Evolutionary conservation across 2,329 filamentous ascomycete species (phyloP).

Genomic region (Aureobasidium namibiae): DNA sequence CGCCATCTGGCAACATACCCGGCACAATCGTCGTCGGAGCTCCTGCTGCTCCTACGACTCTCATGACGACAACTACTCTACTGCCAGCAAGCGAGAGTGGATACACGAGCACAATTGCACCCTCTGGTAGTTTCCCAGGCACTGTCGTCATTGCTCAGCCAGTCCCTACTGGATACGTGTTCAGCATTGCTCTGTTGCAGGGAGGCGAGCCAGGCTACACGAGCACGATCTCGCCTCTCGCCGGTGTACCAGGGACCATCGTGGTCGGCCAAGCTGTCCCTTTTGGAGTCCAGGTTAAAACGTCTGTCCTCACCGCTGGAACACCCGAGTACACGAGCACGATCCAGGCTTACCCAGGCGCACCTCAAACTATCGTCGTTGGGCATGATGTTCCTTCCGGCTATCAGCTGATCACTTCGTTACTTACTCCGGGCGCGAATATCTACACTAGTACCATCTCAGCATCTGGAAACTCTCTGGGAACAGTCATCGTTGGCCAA

Average conservation of each 20-base stretch:
- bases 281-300: background rate
- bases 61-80: background rate
- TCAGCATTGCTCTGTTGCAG: background rate
- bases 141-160: background rate
- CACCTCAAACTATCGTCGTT: background rate
- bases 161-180: too few relatives aligned
- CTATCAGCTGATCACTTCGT: background rate
- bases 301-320: background rate
- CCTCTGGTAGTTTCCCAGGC: background rate
- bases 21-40: background rate
- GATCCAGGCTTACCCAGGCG: background rate
- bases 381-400: background rate
- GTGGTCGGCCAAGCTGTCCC: background rate
- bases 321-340: background rate
- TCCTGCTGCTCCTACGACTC: background rate
- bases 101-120: background rate
- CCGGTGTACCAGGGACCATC: background rate
- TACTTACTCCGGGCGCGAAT: background rate
- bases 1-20: background rate
- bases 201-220: background rate
- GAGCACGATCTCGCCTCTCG: background rate
- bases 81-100: background rate
- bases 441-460: background rate
- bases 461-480: background rate
- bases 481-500: background rate